Conservation (phyloP, 2,329 filamentous ascomycete genomes). For the Xylariaceae sp. region DNA sequence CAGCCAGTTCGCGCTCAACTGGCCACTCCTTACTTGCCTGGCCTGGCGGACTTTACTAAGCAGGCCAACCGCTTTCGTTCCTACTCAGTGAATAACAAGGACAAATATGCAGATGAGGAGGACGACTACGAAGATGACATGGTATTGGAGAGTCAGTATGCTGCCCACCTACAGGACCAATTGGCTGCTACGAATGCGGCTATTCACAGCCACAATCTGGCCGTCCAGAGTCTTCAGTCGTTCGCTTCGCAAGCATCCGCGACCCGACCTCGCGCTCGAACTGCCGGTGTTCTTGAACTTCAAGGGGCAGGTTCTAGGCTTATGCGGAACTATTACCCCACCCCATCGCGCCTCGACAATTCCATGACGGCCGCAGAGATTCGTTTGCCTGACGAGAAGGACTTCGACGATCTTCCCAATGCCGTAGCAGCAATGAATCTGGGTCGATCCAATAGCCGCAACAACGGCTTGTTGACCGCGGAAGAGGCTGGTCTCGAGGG, state of each 20-base stretch:
- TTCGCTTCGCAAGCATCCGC: conserved; percentile 80
- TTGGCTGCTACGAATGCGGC: conserved; percentile 61
- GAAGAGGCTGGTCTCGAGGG: conserved; percentile 82
- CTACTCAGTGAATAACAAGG: conserved; percentile 97
- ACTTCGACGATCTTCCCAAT: conserved; percentile 76
- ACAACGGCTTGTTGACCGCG: conserved; percentile 62
- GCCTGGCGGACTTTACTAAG: conserved; percentile 70
- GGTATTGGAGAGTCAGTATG: conserved; percentile 52
- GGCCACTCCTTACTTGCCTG: conserved; percentile 70
- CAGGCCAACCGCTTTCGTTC: conserved; percentile 88
- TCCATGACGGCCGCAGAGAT: conserved; percentile 74
- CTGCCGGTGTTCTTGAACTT: conserved; percentile 79
- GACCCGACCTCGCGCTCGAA: conserved; percentile 82
- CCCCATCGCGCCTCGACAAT: conserved; percentile 67
- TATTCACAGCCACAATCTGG: conserved; percentile 88
- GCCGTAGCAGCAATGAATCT: conserved; percentile 79
- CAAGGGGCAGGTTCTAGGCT: conserved; percentile 60
- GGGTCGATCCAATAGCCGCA: conserved; percentile 59
- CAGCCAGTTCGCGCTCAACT: conserved; percentile 73
- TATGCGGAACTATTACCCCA: conserved; percentile 70
- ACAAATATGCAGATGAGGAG: conserved; percentile 90
- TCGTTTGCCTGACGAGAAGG: conserved; percentile 67
- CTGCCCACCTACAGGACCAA: conserved; percentile 59
- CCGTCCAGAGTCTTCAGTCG: conserved; percentile 66
- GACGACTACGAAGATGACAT: conserved; percentile 66